Base-by-base conservation (phyloP, 345 rosid genomes). In the Ailanthus altissimus region DNA sequence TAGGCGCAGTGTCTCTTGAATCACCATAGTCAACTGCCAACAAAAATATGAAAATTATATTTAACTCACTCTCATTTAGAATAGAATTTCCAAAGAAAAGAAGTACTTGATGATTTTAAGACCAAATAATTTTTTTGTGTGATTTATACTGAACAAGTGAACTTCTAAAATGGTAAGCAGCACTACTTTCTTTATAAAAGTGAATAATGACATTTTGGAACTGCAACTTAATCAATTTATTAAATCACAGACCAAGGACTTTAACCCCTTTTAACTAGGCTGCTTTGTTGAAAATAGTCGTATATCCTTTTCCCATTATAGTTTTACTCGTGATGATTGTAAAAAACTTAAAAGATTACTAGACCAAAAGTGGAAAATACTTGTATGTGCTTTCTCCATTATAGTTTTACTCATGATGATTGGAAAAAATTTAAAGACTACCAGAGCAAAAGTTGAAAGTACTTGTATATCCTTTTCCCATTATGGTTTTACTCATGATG, bases 1-100 rank as follows among this genome's bases (percentile, higher is more conserved):
- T 14, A 87, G 79, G 2, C 85, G 81, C 72, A 87, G 16, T 18
- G 84, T 72, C 80, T 83, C 85, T 10, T 77, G 85, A 61, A 83
- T 70, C 28, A 81, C 82, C 88, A 77, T 87, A 10, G 76, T 81
- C 61, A 87, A 36, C 85, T 83, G 81, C 77, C 11, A 43, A 53
- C n/a, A 67, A 62, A 62, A 21, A 36, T n/a, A n/a, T 25, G 10
- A 18, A 23, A 12, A 25, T 10, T 25, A 40, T 20, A 70, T 20
- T 26, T 8, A 18, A 49, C 15, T 40, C 26, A 43, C 5, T 40
- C 28, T 1, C 50, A 65, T 20, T 65, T 65, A 5, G 70, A 64
- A 42, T n/a, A 26, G 50, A 42, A 65, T 11, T 65, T 65, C 15
- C 10, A 42, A 38, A 32, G 16, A 42, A 43, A 65, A 3, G 16